phyloP scores from a whole-genome alignment of 805 yeast genomes.

The Teunomyces gatunensis region DNA sequence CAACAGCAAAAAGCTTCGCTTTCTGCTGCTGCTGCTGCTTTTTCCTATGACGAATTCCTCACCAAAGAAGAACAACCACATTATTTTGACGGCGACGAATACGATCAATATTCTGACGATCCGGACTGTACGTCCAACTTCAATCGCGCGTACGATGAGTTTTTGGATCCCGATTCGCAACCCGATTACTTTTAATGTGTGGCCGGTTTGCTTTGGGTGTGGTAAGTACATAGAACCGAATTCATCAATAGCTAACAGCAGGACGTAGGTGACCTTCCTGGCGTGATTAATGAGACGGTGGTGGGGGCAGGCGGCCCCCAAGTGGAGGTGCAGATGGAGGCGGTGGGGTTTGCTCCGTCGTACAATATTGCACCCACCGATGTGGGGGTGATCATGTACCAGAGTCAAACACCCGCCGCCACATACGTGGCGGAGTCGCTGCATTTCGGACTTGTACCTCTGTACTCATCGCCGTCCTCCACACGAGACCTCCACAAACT shows the following conservation, averaged over 20 bases:
- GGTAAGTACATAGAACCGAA: slow-evolving; percentile 22
- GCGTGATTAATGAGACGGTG: slow-evolving; percentile 24
- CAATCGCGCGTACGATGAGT: slow-evolving; percentile 37
- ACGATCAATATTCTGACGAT: slow-evolving; percentile 30
- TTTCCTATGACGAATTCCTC: slow-evolving; percentile 14
- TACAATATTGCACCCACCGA: slow-evolving; percentile 66
- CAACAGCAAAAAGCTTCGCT: no score
- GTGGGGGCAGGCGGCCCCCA: background rate
- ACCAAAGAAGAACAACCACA: slow-evolving; percentile 39
- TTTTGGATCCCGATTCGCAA: slow-evolving; percentile 22
- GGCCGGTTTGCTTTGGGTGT: slow-evolving; percentile 56
- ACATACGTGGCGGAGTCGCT: slow-evolving; percentile 45
- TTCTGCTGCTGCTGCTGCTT: background rate
- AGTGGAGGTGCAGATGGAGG: slow-evolving; percentile 4
- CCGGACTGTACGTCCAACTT: slow-evolving; percentile 31
- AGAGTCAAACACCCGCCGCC: slow-evolving; percentile 8
- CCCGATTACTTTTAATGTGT: slow-evolving; percentile 49
- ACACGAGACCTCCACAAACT: slow-evolving; percentile 30
- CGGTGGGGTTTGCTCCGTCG: slow-evolving; percentile 28
- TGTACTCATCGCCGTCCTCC: slow-evolving; percentile 48
- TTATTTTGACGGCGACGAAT: slow-evolving; percentile 25
- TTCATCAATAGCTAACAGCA: slow-evolving; percentile 8
- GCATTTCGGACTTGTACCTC: slow-evolving; percentile 81
- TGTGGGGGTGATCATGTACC: slow-evolving; percentile 41
- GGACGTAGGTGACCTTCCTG: slow-evolving; percentile 27